Evolutionary conservation across 441 rosid species (phyloP), one percentile per base, ranked within the genome.

Genomic region (Euphorbia schlechtendalii): DNA sequence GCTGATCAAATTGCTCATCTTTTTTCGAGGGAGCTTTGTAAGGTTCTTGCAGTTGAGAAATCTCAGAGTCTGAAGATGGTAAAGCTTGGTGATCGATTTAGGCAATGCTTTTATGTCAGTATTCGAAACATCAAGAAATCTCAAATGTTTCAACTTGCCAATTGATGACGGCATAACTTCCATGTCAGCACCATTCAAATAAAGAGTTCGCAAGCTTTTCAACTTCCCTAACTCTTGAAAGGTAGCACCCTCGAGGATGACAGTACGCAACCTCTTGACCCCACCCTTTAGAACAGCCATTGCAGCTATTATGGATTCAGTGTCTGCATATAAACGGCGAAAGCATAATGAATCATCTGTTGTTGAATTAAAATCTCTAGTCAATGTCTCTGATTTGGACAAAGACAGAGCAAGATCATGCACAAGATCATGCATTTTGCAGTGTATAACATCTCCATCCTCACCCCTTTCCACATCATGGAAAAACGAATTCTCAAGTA

Each of bases 371-470:
- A 3, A 21, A 15, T 53, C 56, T 4, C 15, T 9, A 17, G 21
- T 40, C 1, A 40, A 58, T 0, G 34, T 15, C 5, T 65, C 57
- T 18, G 20, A 25, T 24, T 40, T 32, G 8, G 76, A 58, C 51
- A 72, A 14, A 4, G 30, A 63, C n/a, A 24, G 13, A 4, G 77
- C 79, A 63, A 15, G 20, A 62, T 17, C 28, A 11, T 21, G 56
- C 13, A 21, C 27, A 21, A 69, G 66, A 67, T 75, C 75, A 65
- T 75, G 73, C 79, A 78, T 78, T 56, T 73, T 75, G 57, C 71
- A 67, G 0, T 25, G 10, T 3, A 0, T 30, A 2, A 65, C 52
- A 32, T 65, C 60, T 8, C 64, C 74, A 18, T 25, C 38, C 2
- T 36, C 69, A 63, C 76, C 70, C 27, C 56, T 69, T 34, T 53